Conservation (phyloP, 2,329 filamentous ascomycete genomes). For the Aplosporella prunicola region DNA sequence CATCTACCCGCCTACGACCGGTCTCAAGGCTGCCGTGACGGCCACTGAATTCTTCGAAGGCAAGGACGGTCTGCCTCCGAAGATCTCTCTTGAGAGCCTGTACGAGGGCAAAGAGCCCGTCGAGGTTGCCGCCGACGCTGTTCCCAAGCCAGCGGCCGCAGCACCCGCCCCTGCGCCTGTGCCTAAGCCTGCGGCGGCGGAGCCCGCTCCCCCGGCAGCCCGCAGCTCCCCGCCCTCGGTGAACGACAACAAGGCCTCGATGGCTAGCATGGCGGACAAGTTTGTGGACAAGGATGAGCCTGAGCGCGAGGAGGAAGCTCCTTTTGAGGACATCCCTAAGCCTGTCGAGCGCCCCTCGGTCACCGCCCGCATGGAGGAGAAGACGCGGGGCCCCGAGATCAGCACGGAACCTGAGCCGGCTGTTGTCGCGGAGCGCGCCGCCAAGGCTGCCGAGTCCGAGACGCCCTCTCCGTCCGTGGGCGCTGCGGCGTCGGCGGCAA, state of each 20-base stretch:
- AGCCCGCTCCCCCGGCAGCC: slow-evolving; percentile 35
- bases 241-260: slow-evolving; percentile 78
- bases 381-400: slow-evolving; percentile 25
- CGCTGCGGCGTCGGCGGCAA: slow-evolving; percentile 37
- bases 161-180: slow-evolving; percentile 25
- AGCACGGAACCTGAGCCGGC: slow-evolving; percentile 17
- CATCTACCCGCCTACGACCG: slow-evolving; percentile 82
- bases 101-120: slow-evolving; percentile 76
- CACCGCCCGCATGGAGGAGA: slow-evolving; percentile 31
- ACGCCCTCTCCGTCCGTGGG: slow-evolving; percentile 27
- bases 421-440: slow-evolving; percentile 15
- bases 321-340: slow-evolving; percentile 78
- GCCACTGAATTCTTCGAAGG: slow-evolving; percentile 78
- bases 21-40: slow-evolving; percentile 70
- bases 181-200: slow-evolving; percentile 41
- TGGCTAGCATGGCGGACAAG: slow-evolving; percentile 74
- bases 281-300: slow-evolving; percentile 68
- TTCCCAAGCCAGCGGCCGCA: slow-evolving; percentile 31
- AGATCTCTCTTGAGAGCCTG: slow-evolving; percentile 86
- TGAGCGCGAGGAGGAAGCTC: slow-evolving; percentile 61
- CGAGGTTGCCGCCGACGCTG: slow-evolving; percentile 64
- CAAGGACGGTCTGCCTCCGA: slow-evolving; percentile 74
- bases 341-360: slow-evolving; percentile 52
- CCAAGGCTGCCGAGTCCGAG: slow-evolving; percentile 40
- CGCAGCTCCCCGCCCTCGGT: slow-evolving; percentile 56